Base-by-base conservation (phyloP, 352 stramenopile genomes). In the Phytophthora megakarya region DNA sequence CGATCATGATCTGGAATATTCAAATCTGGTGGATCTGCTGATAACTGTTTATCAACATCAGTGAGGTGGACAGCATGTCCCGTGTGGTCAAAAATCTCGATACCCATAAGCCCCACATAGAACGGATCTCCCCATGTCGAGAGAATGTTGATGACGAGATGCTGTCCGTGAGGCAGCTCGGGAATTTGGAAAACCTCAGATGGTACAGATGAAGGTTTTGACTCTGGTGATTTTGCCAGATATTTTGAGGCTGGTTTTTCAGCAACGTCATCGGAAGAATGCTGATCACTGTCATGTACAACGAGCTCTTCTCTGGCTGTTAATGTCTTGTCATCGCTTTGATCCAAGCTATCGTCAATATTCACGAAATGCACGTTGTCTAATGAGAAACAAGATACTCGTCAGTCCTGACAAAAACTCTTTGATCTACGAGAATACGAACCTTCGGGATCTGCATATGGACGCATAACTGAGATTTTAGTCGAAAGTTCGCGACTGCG, bases 61-160 rank as follows among this genome's bases (percentile, higher is more conserved):
- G 66, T 78, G 19, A 96, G 55, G 33, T 79, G 46, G 11, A 97
- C 65, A 0, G 68, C 72, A 42, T 91, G 75, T 8, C 90, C 90
- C 0, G 75, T 84, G 54, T 91, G 80, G 40, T 97, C 89, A 55
- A 96, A 97, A 22, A 97, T 45, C 50, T 97, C 91, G 21, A 97
- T 76, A 12, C 91, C 91, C 73, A 92, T 96, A 21, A 97, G 78
- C 0, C 91, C 91, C 2, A 97, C 84, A 62, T 97, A 97, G 65
- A 96, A 93, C 7, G 88, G 84, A 70, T 97, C 91, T 9, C 90
- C 91, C 88, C 88, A 97, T 8, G 91, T 97, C 5, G 77, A 89
- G 22, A 96, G 48, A 15, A 97, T 92, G 44, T 95, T 88, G 26
- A 97, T 66, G n/a, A 86, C 75, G 21, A 97, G 76, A 22, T 79